Base-by-base conservation (phyloP, 1,284 basidiomycete species). In the Fomitiporia mediterranea region DNA sequence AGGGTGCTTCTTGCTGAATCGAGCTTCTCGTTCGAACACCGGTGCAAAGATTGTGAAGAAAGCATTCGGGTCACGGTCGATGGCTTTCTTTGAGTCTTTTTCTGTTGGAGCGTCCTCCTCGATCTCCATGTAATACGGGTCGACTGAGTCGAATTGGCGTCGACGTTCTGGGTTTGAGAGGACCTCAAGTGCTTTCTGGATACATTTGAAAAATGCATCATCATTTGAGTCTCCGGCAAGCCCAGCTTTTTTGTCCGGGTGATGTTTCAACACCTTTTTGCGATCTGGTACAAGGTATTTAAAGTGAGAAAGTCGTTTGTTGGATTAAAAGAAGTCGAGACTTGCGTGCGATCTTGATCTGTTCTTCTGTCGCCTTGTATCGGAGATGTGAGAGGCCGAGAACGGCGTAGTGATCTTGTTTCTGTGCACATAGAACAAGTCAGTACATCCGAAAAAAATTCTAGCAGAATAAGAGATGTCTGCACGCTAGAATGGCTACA, bases 141-240 rank as follows among this genome's bases (percentile, higher is more conserved):
- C 96, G 57, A 96, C 90, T 1, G 93, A 97, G 74, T 99, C 97
- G 73, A 98, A 99, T 72, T 98, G 94, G 50, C 92, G 86, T 62
- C 94, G 86, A 66, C 86, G 87, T 68, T 98, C 94, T 17, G 83
- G 70, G 74, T 96, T 82, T 57, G 86, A 89, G 52, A 99, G 85
- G 42, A 94, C 86, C 66, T 99, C 96, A 73, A 90, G 84, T 19
- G 95, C 94, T 73, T 99, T 99, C 74, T 92, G 88, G 65, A 99
- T 98, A 70, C 96, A 99, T 76, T 99, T 99, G 91, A 99, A 99
- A 81, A 99, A 99, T 3, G 87, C 86, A 69, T 99, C 96, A 73
- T 98, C 95, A 75, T 98, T 98, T 55, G 83, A 80, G 57, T 84
- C 80, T 62, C 84, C 85, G 1, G 81, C 76, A 17, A 75, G 69